These are phyloP conservation scores for Arbutus unedo DNA, from an alignment of 148 eudicot genomes.

Conservation along the genomic window DNA sequence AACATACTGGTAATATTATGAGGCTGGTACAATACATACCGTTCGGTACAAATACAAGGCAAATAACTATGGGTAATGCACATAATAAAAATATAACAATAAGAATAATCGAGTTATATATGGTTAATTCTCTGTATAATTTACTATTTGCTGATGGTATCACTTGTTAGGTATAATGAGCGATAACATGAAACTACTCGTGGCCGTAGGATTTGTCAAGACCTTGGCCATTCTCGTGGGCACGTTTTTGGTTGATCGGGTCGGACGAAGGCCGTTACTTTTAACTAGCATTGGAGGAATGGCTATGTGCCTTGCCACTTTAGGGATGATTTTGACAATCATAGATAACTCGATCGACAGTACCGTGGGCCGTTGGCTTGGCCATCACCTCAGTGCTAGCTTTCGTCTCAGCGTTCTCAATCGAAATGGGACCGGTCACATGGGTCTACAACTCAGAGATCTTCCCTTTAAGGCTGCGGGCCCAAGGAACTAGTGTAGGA, in stretches of 20 bases:
- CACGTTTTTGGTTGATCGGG: slow-evolving; percentile 29
- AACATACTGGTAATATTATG: no score
- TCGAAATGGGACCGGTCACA: slow-evolving; percentile 24
- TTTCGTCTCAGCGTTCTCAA: background rate
- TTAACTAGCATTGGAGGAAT: slow-evolving; percentile 25
- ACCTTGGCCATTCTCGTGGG: slow-evolving; percentile 35
- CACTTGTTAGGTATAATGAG: slow-evolving; percentile 19
- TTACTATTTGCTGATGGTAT: no score
- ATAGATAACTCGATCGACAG: background rate
- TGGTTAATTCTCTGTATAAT: no score
- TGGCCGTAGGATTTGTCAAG: slow-evolving; percentile 34
- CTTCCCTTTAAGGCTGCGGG: slow-evolving; percentile 31
- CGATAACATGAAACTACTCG: slow-evolving; percentile 19
- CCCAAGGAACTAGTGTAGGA: slow-evolving; percentile 53
- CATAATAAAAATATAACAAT: no score
- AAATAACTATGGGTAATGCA: no score
- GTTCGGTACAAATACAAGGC: no score
- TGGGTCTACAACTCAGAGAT: slow-evolving; percentile 34
- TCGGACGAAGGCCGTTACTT: slow-evolving; percentile 35
- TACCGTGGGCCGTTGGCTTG: background rate
- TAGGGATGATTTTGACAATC: background rate
- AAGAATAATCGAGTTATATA: no score
- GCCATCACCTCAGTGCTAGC: background rate
- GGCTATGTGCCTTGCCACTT: slow-evolving; percentile 17
- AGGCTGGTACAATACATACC: no score